Conservation (phyloP, 495 filamentous ascomycete genomes). For the Aspergillus biplanus region DNA sequence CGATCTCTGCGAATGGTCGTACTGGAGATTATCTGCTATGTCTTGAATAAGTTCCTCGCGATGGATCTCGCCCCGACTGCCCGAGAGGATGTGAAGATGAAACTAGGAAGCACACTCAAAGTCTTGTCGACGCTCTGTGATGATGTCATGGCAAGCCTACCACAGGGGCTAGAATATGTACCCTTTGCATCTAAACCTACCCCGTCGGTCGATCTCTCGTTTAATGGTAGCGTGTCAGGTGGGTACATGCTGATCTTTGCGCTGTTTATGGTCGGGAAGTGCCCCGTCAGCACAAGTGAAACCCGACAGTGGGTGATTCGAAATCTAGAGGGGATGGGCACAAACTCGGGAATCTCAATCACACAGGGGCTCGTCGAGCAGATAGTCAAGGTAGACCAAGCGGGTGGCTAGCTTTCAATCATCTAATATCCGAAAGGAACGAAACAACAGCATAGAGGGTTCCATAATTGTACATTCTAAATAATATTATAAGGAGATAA, state of each 20-base stretch:
- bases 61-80: constrained; percentile 14
- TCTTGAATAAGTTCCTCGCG: constrained; percentile 26
- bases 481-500: too few relatives aligned
- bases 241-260: constrained; percentile 40
- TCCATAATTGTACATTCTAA: too few relatives aligned
- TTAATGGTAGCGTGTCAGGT: constrained; percentile 28
- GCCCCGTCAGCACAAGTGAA: constrained; percentile 17
- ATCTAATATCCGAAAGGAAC: too few relatives aligned
- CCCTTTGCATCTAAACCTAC: constrained; percentile 12
- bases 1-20: constrained; percentile 30
- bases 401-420: neutral
- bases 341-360: constrained; percentile 30
- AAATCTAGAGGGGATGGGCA: constrained; percentile 38
- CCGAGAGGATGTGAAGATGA: constrained; percentile 25
- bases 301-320: constrained; percentile 41
- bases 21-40: constrained; percentile 25
- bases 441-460: too few relatives aligned
- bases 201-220: constrained; percentile 10
- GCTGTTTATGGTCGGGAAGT: constrained; percentile 40
- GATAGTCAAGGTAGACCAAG: constrained; percentile 25
- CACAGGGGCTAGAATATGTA: constrained; percentile 38
- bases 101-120: constrained; percentile 30
- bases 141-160: constrained; percentile 51
- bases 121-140: constrained; percentile 38
- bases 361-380: constrained; percentile 28